Evolutionary conservation across 1,284 basidiomycete genomes (phyloP).

Genomic region (Malassezia equina): DNA sequence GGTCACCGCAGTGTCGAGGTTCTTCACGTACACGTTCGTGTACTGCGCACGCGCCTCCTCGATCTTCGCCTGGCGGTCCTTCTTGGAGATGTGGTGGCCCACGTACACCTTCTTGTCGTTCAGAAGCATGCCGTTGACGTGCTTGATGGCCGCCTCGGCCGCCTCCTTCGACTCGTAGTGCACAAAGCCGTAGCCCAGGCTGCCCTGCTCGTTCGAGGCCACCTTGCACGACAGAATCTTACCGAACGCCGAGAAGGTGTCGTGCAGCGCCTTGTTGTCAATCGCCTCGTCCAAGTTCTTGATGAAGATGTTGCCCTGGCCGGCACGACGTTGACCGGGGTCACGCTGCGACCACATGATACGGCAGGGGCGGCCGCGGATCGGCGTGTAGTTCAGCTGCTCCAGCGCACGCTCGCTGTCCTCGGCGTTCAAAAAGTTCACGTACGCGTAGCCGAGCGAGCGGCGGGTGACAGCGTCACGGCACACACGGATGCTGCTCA

Average conservation of each 20-base stretch:
- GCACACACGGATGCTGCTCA: constrained; percentile 97
- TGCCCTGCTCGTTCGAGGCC: constrained; percentile 52
- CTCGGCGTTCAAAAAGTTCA: constrained; percentile 90
- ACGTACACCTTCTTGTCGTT: constrained; percentile 86
- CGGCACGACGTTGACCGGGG: constrained; percentile 96
- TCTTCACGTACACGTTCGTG: constrained; percentile 98
- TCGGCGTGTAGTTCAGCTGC: constrained; percentile 97
- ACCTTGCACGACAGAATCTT: constrained; percentile 99
- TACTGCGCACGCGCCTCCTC: constrained; percentile 94
- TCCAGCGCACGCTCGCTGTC: constrained; percentile 99
- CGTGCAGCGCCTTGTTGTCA: constrained; percentile 99
- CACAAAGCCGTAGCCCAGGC: constrained; percentile 73
- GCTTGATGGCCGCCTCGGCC: constrained; percentile 80
- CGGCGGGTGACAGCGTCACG: constrained; percentile 99
- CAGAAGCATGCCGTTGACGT: constrained; percentile 96
- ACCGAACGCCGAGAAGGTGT: constrained; percentile 97
- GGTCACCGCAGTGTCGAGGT: constrained; percentile 72
- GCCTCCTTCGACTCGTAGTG: constrained; percentile 98
- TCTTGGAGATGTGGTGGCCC: constrained; percentile 92
- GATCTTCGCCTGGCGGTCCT: constrained; percentile 70
- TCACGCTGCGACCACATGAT: constrained; percentile 99
- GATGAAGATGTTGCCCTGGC: constrained; percentile 99
- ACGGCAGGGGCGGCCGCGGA: constrained; percentile 95
- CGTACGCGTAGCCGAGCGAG: constrained; percentile 98
- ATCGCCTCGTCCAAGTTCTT: constrained; percentile 98